Evolutionary conservation across 164 flowering plant species (phyloP).

Genomic region (Sedum album): DNA sequence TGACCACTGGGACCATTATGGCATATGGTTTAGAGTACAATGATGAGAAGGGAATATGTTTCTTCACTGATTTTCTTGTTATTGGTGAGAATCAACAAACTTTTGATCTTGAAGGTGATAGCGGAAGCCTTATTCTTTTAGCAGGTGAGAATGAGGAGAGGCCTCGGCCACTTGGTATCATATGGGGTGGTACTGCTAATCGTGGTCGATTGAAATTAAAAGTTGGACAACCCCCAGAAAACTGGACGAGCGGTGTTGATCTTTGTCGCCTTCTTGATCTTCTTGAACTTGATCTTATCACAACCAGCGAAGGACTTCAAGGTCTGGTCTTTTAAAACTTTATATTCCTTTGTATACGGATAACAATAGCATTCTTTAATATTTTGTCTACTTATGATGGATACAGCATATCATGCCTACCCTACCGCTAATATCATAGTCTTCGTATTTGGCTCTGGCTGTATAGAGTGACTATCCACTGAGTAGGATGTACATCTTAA

Average conservation of each 20-base stretch:
- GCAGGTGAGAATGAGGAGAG: slow-evolving; percentile 56
- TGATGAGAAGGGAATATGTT: slow-evolving; percentile 91
- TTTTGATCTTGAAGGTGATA: slow-evolving; percentile 93
- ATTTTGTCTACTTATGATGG: background rate
- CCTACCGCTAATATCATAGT: background rate
- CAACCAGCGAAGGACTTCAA: slow-evolving; percentile 58
- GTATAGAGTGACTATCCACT: background rate
- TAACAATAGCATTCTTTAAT: background rate
- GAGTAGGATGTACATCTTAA: background rate
- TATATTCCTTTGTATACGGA: background rate
- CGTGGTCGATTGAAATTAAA: slow-evolving; percentile 86
- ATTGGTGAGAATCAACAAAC: slow-evolving; percentile 93
- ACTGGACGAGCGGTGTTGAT: slow-evolving; percentile 98
- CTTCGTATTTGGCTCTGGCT: background rate
- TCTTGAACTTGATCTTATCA: slow-evolving; percentile 79
- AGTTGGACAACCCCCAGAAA: slow-evolving; percentile 81
- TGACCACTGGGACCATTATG: slow-evolving; percentile 83
- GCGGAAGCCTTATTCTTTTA: slow-evolving; percentile 86
- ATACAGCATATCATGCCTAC: background rate
- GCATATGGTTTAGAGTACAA: slow-evolving; percentile 92
- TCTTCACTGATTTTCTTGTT: slow-evolving; percentile 87
- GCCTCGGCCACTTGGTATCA: slow-evolving; percentile 82
- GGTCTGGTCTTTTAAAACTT: slow-evolving; percentile 32
- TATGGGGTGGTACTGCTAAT: slow-evolving; percentile 98
- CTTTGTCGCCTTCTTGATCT: slow-evolving; percentile 94